A percentile compares a stretch with the other conserved stretches of the same genome.
Evolutionary conservation across 2,329 filamentous ascomycete species (phyloP).

Genomic region (Thielaviopsis musarum): DNA sequence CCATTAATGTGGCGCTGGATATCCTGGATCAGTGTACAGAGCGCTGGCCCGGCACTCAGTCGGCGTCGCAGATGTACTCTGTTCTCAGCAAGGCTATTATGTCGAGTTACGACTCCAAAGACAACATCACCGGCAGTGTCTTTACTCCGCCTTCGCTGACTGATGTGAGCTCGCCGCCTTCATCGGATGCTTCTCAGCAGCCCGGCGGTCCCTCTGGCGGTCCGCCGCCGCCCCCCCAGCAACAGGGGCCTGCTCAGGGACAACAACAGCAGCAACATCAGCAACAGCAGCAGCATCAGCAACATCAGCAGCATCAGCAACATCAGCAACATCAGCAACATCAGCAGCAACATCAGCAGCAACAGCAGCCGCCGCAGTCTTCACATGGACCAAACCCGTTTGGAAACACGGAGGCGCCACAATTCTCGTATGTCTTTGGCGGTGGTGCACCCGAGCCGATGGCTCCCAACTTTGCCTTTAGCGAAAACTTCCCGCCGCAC

Average conservation of each 20-base stretch:
- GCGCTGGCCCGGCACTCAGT: constrained; percentile 79
- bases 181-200: constrained; percentile 23
- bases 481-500: constrained; percentile 18
- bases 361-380: constrained; percentile 3
- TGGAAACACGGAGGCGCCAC: neutral
- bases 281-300: too few species aligned
- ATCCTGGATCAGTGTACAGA: constrained; percentile 67
- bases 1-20: constrained; percentile 59
- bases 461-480: constrained; percentile 1
- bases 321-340: constrained; percentile 14
- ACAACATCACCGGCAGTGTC: constrained; percentile 20
- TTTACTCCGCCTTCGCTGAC: constrained; percentile 31
- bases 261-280: constrained; percentile 8
- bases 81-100: constrained; percentile 74
- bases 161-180: constrained; percentile 30
- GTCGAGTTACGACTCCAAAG: constrained; percentile 60
- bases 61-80: constrained; percentile 71
- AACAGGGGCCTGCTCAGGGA: constrained; percentile 15
- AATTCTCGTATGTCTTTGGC: constrained; percentile 11
- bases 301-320: constrained; percentile 5
- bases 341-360: constrained; percentile 6
- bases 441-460: constrained; percentile 4
- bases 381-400: neutral
- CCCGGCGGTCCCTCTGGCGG: constrained; percentile 11
- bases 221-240: neutral